A percentile compares a stretch with the other conserved stretches of the same genome.
Evolutionary conservation across 2,329 filamentous ascomycete species (phyloP).

Genomic region (Penicillium sp.): DNA sequence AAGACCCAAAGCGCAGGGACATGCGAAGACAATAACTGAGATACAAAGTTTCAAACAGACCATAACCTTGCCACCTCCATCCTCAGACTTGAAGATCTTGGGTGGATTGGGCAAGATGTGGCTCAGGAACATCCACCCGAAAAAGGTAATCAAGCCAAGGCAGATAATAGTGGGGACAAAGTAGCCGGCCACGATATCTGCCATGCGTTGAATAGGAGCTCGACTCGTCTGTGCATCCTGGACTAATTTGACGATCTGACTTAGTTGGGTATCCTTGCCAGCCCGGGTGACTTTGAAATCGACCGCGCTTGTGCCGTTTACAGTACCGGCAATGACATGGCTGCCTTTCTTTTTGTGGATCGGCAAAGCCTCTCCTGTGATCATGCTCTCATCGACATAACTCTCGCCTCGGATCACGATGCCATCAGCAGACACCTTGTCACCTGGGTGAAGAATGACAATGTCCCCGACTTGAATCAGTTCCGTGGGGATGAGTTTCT

Average conservation of each 20-base stretch:
- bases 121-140: constrained; percentile 91
- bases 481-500: constrained; percentile 82
- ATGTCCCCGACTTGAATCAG: constrained; percentile 92
- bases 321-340: constrained; percentile 84
- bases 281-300: constrained; percentile 92
- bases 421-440: constrained; percentile 95
- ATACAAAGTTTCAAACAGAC: constrained; percentile 97
- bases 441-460: constrained; percentile 87
- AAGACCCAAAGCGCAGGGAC: constrained; percentile 92
- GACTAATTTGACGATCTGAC: constrained; percentile 97
- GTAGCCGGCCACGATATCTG: constrained; percentile 86
- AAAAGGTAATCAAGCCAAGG: constrained; percentile 81
- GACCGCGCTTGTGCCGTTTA: constrained; percentile 87
- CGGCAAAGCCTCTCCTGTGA: constrained; percentile 95
- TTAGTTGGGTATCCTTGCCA: constrained; percentile 92
- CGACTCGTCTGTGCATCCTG: constrained; percentile 94
- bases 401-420: constrained; percentile 84
- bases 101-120: constrained; percentile 83
- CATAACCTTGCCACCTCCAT: constrained; percentile 89
- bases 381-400: constrained; percentile 97
- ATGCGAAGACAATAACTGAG: constrained; percentile 97
- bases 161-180: constrained; percentile 89
- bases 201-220: constrained; percentile 90
- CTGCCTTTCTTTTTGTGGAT: constrained; percentile 83
- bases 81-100: constrained; percentile 76